Evolutionary conservation across 129 eudicot species (phyloP), one percentile per base, ranked within the genome.

Genomic region (Oenanthe sinensis): DNA sequence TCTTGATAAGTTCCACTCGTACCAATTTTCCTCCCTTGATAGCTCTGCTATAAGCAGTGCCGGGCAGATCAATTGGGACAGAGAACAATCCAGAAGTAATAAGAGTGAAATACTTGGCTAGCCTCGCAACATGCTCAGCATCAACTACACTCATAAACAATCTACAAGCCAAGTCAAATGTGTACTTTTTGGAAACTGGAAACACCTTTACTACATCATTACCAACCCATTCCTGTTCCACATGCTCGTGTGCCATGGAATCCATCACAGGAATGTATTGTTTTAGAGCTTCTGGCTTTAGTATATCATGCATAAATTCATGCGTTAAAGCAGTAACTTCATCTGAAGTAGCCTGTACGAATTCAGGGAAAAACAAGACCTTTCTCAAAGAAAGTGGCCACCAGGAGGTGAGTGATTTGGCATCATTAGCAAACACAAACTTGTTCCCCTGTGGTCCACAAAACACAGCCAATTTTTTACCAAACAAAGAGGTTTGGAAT

Each of bases 51-150:
- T 73, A 83, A 24, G 86, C 75, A 1, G 80, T 86, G 0, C 89
- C 86, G 0, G 89, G 89, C 7, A 86, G 37, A 83, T 86, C 75
- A n/a, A 86, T 71, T 12, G 89, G n/a, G 19, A 80, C 19, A 9
- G 89, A 83, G 30, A 77, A 43, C 65, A 86, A 44, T 26, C 89
- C 84, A 3, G 62, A 8, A 11, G 63, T 39, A 4, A 83, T 33
- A 1, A 47, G 74, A 4, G 50, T 19, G 47, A 86, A 86, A 22
- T 83, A 81, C 8, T 77, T 60, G 3, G 81, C 36, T 40, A 86
- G 6, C 63, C 58, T 68, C 28, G 55, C 24, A 24, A 83, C 68
- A 5, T 54, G 46, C 39, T 82, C 79, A 4, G 75, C 85, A 22
- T 85, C 85, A 20, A 40, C 80, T 4, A 86, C 20, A 45, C 68